Evolutionary conservation across 345 rosid genomes (phyloP), one percentile per base, ranked within the genome.

Genomic region (Pistacia integerrima): DNA sequence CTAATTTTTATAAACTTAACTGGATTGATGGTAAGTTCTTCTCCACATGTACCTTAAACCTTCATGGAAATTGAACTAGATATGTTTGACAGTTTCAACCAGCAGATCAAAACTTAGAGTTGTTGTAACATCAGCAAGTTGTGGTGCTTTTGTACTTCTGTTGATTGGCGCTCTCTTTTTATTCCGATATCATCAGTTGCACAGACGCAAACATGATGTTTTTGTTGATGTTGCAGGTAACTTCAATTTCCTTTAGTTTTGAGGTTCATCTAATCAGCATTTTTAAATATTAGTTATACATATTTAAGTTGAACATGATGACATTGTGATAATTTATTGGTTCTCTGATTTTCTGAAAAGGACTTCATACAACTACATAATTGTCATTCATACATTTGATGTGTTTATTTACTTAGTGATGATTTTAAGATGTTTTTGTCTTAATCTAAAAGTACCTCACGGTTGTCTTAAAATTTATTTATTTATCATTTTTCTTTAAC

Each of bases 191-290:
- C 83, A 85, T 61, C 88, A 74, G 74, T 30, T 83, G 14, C 85
- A 73, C 77, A 89, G 77, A 70, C 79, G 46, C 76, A 85, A 77
- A 65, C 74, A 72, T 35, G 97, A 90, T 76, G 44, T 76, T 71
- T 94, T 91, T 62, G 82, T 90, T 48, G 98, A 94, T 74, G 97
- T 94, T 77, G 75, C 95, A 72, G 95, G 98, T 92, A 80, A 79
- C 69, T 74, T 73, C 58, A 33, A 56, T 66, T 76, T 46, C 33
- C 38, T 17, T 62, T 18, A 58, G 36, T 46, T 33, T 77, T 66
- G 9, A 36, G 28, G 17, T 76, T 13, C 58, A 52, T 68, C 36
- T 28, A 28, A 18, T 49, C 5, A 48, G n/a, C 5, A 75, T 41
- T 46, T 44, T 44, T 44, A 44, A 33, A 13, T 44, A 16, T 33